A percentile compares a stretch with the other conserved stretches of the same genome.
These are phyloP conservation scores for Dactylellina drechsleri DNA, from an alignment of 2,329 filamentous ascomycete species.

Conservation along the genomic window DNA sequence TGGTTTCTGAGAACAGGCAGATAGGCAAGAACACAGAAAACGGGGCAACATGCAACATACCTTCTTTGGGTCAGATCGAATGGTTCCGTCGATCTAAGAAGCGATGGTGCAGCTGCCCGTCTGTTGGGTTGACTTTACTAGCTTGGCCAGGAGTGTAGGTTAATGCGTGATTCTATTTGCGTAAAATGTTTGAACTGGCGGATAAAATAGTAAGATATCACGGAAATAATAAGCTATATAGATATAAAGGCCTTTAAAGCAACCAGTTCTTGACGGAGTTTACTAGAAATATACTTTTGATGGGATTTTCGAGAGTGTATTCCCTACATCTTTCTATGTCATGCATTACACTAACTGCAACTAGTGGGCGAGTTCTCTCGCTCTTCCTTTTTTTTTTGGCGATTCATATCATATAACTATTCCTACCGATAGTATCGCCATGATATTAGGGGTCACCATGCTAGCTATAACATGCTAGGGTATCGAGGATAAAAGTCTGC, in stretches of 20 bases:
- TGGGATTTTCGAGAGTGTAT: too few species aligned
- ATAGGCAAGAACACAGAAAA: not conserved
- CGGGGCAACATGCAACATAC: constrained; percentile 14
- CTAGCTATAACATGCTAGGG: not conserved
- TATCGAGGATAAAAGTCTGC: constrained; percentile 9
- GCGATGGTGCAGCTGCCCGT: constrained; percentile 32
- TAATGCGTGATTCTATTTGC: not conserved
- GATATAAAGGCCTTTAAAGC: not conserved
- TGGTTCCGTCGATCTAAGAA: constrained; percentile 42
- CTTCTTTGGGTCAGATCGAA: constrained; percentile 41
- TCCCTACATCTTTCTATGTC: too few species aligned
- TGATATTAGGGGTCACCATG: too few species aligned
- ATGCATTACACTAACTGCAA: too few species aligned
- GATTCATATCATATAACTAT: too few species aligned
- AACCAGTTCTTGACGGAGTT: not conserved
- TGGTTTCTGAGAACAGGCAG: not conserved
- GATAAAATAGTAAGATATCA: not conserved
- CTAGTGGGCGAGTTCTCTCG: too few species aligned
- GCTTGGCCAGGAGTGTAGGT: not conserved
- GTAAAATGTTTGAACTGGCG: not conserved
- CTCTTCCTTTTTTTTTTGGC: too few species aligned
- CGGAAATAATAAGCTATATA: too few species aligned
- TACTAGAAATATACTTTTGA: too few species aligned
- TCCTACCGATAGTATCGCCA: too few species aligned
- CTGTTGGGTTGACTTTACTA: constrained; percentile 26